phyloP scores from a whole-genome alignment of 192 early-diverging fungal genomes.

The Umbelopsis ramanniana region DNA sequence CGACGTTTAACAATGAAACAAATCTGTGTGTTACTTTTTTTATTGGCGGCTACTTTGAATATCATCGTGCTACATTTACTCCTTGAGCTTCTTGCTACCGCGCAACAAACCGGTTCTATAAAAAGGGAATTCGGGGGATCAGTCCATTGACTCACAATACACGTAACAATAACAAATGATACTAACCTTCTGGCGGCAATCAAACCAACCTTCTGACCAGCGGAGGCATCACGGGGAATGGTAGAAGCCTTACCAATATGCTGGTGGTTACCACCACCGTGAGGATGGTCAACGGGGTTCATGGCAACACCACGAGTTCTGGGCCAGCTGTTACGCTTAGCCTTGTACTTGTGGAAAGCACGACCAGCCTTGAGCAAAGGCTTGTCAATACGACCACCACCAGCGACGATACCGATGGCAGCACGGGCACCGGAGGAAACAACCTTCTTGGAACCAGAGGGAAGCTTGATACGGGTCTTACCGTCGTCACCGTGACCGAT shows the following conservation, averaged over 20 bases:
- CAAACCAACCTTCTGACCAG: conserved; percentile 95
- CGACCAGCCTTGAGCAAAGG: conserved; percentile 99
- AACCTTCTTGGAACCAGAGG: conserved; percentile 99
- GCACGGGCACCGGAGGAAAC: conserved; percentile 90
- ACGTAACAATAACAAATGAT: neutral
- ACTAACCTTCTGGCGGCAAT: conserved; percentile 36
- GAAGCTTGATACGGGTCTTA: conserved; percentile 97
- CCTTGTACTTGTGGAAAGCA: conserved; percentile 98
- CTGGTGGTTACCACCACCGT: conserved; percentile 99
- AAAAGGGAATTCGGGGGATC: neutral
- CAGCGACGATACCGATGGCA: conserved; percentile 97
- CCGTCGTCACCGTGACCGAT: conserved; percentile 99
- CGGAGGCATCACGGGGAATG: conserved; percentile 86
- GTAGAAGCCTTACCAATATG: conserved; percentile 99
- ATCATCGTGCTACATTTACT: conserved; percentile 46
- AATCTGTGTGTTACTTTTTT: conserved; percentile 17
- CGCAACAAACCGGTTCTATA: conserved; percentile 96
- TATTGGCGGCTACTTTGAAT: conserved; percentile 17
- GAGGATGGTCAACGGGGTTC: conserved; percentile 95
- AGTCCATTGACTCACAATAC: neutral
- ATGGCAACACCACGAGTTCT: conserved; percentile 99
- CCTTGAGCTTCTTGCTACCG: conserved; percentile 97
- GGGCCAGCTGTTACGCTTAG: conserved; percentile 99
- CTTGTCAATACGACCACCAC: conserved; percentile 99
- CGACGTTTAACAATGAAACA: conserved; percentile 6